Evolutionary conservation across 2,329 filamentous ascomycete species (phyloP).

Genomic region (Calycina herbarum): DNA sequence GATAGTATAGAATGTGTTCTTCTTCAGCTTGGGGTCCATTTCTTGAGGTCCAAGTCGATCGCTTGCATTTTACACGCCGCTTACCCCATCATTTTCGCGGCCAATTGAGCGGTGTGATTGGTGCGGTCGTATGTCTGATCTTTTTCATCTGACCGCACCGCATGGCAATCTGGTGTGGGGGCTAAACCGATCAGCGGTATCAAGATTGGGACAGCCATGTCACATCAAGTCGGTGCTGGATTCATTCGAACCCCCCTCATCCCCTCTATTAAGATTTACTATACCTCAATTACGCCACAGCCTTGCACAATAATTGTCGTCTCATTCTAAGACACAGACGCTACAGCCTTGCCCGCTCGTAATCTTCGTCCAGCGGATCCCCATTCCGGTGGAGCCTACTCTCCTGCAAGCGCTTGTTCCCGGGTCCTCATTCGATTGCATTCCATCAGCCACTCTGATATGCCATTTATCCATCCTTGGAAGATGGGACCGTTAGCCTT

Average conservation of each 20-base stretch:
- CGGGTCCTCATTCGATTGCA: neutral
- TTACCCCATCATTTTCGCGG: neutral
- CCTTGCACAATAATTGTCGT: neutral
- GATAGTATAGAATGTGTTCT: too few relatives aligned
- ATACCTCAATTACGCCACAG: neutral
- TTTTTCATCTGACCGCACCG: neutral
- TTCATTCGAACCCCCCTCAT: neutral
- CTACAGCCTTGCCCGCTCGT: neutral
- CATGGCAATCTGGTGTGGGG: neutral
- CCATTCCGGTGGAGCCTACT: neutral
- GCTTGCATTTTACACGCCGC: neutral
- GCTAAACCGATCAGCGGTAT: neutral
- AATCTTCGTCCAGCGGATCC: neutral
- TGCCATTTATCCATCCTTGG: neutral
- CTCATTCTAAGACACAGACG: neutral
- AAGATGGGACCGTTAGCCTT: neutral
- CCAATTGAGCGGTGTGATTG: conserved; percentile 10
- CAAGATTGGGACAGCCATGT: neutral
- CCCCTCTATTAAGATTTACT: neutral
- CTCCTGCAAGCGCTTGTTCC: neutral
- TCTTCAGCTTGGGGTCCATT: neutral
- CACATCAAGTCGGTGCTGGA: neutral
- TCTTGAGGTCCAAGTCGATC: neutral
- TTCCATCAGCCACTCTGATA: neutral
- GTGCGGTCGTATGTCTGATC: conserved; percentile 7